Base-by-base conservation (phyloP, 208 protist species). In the Trypanosoma conorhini region DNA sequence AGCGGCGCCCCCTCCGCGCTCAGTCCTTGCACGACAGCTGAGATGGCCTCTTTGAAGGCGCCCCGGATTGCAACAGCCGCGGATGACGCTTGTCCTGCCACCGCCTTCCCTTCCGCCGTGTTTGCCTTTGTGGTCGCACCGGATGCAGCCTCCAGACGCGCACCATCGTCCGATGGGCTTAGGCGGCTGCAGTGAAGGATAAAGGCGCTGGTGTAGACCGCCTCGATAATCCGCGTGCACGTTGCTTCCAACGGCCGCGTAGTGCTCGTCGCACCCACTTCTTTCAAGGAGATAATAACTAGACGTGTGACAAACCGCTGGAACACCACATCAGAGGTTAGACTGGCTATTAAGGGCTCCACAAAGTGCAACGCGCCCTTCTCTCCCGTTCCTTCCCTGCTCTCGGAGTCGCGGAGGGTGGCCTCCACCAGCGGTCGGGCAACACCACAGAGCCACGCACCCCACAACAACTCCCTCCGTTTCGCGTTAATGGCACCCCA, bases 381-480 rank as follows among this genome's bases (percentile, higher is more conserved):
- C 8, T 28, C 38, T 55, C 52, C 44, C 22, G 30, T 31, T 59
- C 15, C 13, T 40, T 42, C 51, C 26, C 8, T 51, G 3, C 1
- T 26, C 0, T 17, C 28, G n/a, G 31, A 22, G 24, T 28, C 8
- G 0, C 24, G 17, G 22, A 44, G 21, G n/a, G 42, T 21, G 31
- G 52, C 19, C 5, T 71, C 48, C 30, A 66, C 58, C 12, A 76
- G 10, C 8, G 78, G 73, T 42, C 35, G 35, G 7, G 66, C 72
- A 31, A 86, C 70, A 31, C 69, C 70, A 38, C 80, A 60, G 1
- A 71, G 17, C 64, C 72, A 77, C 35, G 80, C 72, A 58, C 56
- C 59, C 75, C 76, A 86, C 62, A 86, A 9, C 40, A 81, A 59
- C 7, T 52, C 60, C 15, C 56, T 44, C 42, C 80, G 62, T 42